Base-by-base conservation (phyloP, 2,329 filamentous ascomycete species). In the Aspergillus pseudoglaucus region DNA sequence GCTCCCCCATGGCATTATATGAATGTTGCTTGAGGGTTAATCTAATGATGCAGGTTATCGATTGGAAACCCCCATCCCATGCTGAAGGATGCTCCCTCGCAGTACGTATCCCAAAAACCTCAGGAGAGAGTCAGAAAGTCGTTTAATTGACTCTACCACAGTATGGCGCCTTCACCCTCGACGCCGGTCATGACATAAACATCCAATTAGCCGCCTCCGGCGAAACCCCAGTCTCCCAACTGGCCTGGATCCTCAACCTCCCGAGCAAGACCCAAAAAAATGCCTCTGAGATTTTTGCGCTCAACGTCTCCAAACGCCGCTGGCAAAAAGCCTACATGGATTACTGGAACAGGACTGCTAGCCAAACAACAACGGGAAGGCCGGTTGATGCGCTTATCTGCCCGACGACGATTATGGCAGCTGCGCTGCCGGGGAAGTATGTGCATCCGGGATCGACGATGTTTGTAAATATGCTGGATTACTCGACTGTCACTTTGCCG, bases 271-370 rank as follows among this genome's bases (percentile, higher is more conserved):
- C 58, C 57, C 59, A 76, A 59, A 68, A 53, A 49, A 74, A 55
- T 39, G 73, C 72, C 1, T 62, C 55, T 4, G 64, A 73, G 20
- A 71, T 78, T 45, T 71, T 75, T 41, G 67, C 62, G 2, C 54
- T 74, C 42, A 83, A 82, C 5, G 62, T 83, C 2, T 62, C 66
- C 14, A 80, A 80, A 49, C 70, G 81, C 1, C 69, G 76, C 22
- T 78, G 74, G 44, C 78, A 82, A 55, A 78, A 77, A 49, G 64
- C 71, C 15, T 85, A 84, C 53, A 74, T 81, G 62, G 80, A 84
- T 45, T 84, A 82, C 57, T 84, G 80, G 81, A 82, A 83, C 51
- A 74, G 69, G 12, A 82, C 79, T 0, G 68, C 64, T 0, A 62
- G 69, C 3, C 42, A 69, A n/a, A 80, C 78, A 0, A 74, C 72